Base-by-base conservation (phyloP, 768 basidiomycete genomes). In the Leccinum variicolor region DNA sequence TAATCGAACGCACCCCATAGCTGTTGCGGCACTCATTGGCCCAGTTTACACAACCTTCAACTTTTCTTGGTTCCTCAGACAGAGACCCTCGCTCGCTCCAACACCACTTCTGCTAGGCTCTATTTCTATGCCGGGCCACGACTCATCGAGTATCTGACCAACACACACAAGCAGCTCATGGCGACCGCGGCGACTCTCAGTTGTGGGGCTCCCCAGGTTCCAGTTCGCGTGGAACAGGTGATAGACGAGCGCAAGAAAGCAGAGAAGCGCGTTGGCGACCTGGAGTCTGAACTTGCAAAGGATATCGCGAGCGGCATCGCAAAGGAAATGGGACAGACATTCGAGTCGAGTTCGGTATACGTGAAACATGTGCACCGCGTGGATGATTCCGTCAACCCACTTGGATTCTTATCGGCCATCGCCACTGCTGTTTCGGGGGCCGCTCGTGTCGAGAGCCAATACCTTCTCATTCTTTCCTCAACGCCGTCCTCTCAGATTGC, bases 121-220 rank as follows among this genome's bases (percentile, higher is more conserved):
- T 90, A 85, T 74, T 94, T 97, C 75, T 79, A 89, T 51, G 75
- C 85, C n/a, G 94, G 93, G 5, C 86, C 89, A 15, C 85, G 93
- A 23, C 79, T 92, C 6, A 81, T 89, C 46, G 66, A 76, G 2
- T 79, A 90, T 65, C 75, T 94, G 53, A 75, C 81, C 3, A 76
- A 81, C 3, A 77, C 84, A 0, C 87, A 91, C 63, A 69, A 73
- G 11, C 67, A 80, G 5, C 77, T 94, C 33, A 76, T 83, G 3
- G 70, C 69, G 47, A 79, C 87, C 0, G 79, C 90, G 0, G 73
- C 81, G 3, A 79, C 79, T 15, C 77, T 94, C 28, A 90, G 85
- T 46, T 87, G 89, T 64, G 86, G 87, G 3, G 74, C 84, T 3
- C 75, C 81, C 1, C 82, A 85, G 52, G 83, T 92, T 4, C 84